Evolutionary conservation across 108 stramenopile genomes (phyloP).

Genomic region (Conticribra weissflogii): DNA sequence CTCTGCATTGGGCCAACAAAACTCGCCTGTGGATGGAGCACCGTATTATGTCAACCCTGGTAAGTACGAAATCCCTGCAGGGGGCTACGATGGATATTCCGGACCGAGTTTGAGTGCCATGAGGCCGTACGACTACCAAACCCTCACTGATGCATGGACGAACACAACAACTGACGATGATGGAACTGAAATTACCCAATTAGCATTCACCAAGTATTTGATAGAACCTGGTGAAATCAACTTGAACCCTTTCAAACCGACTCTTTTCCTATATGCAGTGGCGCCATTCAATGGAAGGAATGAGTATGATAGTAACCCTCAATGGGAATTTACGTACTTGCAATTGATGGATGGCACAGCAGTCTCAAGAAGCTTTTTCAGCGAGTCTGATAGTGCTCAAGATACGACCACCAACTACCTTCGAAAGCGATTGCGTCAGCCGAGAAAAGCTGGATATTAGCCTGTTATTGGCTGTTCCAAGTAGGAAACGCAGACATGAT

Average conservation of each 20-base stretch:
- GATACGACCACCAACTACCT: neutral
- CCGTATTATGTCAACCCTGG: slow-evolving; percentile 30
- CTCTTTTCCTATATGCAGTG: slow-evolving; percentile 41
- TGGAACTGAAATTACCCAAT: slow-evolving; percentile 1
- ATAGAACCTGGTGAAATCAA: slow-evolving; percentile 39
- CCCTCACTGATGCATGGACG: slow-evolving; percentile 26
- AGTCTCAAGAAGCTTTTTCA: neutral
- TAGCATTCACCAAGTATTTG: slow-evolving; percentile 33
- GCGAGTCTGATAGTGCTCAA: neutral
- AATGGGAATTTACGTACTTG: slow-evolving; percentile 23
- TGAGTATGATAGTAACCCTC: slow-evolving; percentile 38
- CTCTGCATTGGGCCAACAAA: slow-evolving; percentile 22
- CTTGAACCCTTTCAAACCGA: slow-evolving; percentile 32
- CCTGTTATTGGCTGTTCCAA: neutral
- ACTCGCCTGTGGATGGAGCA: slow-evolving; percentile 6
- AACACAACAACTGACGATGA: neutral
- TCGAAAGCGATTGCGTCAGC: neutral
- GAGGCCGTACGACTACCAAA: slow-evolving; percentile 22
- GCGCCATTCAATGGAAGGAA: slow-evolving; percentile 27
- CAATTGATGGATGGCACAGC: neutral
- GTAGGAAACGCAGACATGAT: too few relatives aligned
- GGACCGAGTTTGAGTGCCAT: slow-evolving; percentile 32
- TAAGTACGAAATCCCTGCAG: slow-evolving; percentile 44
- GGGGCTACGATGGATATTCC: slow-evolving; percentile 14
- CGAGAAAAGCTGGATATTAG: neutral